These are phyloP conservation scores for Filobasidium wieringae DNA, from an alignment of 768 basidiomycete species.

Conservation along the genomic window DNA sequence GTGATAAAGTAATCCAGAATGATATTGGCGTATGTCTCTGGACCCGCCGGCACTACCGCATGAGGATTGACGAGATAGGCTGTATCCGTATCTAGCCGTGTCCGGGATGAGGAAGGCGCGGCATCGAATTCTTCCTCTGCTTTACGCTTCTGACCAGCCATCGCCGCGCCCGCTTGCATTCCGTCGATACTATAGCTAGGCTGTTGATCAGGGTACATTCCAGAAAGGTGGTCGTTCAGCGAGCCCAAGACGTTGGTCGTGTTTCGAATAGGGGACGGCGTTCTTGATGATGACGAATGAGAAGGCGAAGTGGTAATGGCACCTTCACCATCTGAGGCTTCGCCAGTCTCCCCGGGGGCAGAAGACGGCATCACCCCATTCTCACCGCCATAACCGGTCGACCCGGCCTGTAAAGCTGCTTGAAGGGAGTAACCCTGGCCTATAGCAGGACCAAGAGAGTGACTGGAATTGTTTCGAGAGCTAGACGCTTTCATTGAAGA, in stretches of 20 bases:
- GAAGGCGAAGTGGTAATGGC: background rate
- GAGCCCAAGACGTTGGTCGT: slow-evolving; percentile 3
- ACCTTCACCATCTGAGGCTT: background rate
- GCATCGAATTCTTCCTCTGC: background rate
- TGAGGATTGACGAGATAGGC: background rate
- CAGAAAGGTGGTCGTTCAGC: slow-evolving; percentile 8
- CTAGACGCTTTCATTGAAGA: background rate
- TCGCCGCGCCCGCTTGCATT: slow-evolving; percentile 18
- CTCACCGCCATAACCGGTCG: background rate
- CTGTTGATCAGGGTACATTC: background rate
- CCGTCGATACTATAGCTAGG: slow-evolving; percentile 12
- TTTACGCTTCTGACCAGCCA: slow-evolving; percentile 22
- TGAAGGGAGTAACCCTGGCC: slow-evolving; percentile 13
- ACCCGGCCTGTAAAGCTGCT: background rate
- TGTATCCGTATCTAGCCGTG: background rate
- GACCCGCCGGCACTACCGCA: slow-evolving; percentile 14
- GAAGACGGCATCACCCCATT: background rate
- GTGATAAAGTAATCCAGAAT: slow-evolving; percentile 98
- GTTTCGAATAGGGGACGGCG: slow-evolving; percentile 6
- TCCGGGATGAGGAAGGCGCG: background rate
- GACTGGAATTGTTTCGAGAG: background rate
- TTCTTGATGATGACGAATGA: slow-evolving; percentile 4
- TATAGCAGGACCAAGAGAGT: background rate
- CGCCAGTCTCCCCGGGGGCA: background rate
- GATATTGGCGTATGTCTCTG: slow-evolving; percentile 66